phyloP scores from a whole-genome alignment of 371 early-diverging fungal species.

The Mucor sp. region DNA sequence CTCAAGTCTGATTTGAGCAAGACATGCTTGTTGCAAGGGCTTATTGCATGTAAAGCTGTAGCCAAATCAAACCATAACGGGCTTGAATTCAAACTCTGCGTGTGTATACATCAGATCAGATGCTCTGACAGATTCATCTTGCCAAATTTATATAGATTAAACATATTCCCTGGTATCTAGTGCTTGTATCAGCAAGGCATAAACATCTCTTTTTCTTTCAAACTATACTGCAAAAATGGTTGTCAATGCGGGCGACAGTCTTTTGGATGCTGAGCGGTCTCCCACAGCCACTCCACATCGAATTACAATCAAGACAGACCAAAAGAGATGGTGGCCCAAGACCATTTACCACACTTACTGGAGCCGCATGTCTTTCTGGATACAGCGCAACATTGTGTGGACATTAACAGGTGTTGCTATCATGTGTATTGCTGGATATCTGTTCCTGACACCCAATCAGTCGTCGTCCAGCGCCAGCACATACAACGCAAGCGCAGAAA shows the following conservation, averaged over 20 bases:
- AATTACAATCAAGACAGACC: constrained; percentile 6
- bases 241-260: neutral
- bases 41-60: too few relatives aligned
- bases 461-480: neutral
- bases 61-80: neutral
- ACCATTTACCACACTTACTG: constrained; percentile 3
- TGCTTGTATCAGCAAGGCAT: neutral
- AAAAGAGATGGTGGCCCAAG: neutral
- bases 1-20: too few relatives aligned
- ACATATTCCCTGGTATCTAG: neutral
- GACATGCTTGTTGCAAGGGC: too few relatives aligned
- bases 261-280: constrained; percentile 3
- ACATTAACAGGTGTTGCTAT: neutral
- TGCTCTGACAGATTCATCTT: neutral
- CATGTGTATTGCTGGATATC: neutral
- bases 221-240: neutral
- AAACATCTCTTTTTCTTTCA: neutral
- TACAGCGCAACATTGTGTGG: neutral
- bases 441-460: neutral
- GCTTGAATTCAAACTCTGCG: neutral
- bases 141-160: neutral
- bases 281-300: neutral
- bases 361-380: constrained; percentile 4
- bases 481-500: neutral
- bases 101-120: too few relatives aligned